Evolutionary conservation across 179 eudicot species (phyloP).

Genomic region (Spergularia azorica): DNA sequence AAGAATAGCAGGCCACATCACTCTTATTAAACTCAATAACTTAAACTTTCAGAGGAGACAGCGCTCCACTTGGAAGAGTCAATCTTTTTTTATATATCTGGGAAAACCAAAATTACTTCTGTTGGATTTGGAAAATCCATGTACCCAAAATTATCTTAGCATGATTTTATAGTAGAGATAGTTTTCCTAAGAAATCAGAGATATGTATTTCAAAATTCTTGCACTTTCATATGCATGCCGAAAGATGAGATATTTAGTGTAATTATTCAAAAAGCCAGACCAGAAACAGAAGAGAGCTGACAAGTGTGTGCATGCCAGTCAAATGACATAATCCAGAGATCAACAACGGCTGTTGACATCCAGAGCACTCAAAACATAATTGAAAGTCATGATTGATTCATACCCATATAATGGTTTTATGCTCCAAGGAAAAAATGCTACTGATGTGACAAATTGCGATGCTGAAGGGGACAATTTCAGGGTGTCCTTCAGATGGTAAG

Average conservation of each 20-base stretch:
- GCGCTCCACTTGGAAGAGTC: background rate
- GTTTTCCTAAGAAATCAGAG: background rate
- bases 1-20: background rate
- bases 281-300: background rate
- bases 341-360: too few relatives aligned
- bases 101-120: background rate
- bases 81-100: background rate
- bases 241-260: background rate
- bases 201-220: background rate
- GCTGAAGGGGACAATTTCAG: conserved; percentile 84
- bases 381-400: conserved; percentile 16
- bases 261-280: background rate
- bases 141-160: background rate
- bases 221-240: background rate
- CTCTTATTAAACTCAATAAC: background rate
- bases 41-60: background rate
- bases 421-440: conserved; percentile 98
- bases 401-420: conserved; percentile 97
- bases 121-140: background rate
- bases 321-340: background rate
- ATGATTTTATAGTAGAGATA: conserved; percentile 1
- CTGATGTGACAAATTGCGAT: conserved; percentile 81
- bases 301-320: background rate
- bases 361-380: too few relatives aligned
- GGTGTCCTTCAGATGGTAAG: conserved; percentile 85